These are phyloP conservation scores for Populus alba DNA, from an alignment of 345 rosid genomes.

Conservation along the genomic window DNA sequence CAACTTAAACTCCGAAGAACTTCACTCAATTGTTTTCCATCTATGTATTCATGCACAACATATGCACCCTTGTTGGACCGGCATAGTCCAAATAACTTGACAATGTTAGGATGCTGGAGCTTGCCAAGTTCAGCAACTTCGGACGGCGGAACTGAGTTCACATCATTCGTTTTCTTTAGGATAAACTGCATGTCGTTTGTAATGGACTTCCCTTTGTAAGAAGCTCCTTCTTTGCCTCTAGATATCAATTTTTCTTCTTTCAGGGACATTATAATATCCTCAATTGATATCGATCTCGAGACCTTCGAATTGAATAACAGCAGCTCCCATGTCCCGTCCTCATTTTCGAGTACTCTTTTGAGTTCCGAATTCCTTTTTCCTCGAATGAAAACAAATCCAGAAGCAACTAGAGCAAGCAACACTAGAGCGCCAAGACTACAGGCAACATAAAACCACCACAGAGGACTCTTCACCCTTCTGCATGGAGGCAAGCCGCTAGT, in stretches of 20 bases:
- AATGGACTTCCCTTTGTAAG: constrained; percentile 34
- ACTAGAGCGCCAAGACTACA: constrained; percentile 38
- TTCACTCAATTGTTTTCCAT: constrained; percentile 53
- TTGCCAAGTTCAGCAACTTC: constrained; percentile 37
- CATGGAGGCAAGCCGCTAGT: constrained; percentile 56
- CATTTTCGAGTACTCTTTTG: constrained; percentile 58
- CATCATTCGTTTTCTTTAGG: constrained; percentile 42
- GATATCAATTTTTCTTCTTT: constrained; percentile 48
- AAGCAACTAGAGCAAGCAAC: constrained; percentile 33
- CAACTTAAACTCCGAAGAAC: constrained; percentile 48
- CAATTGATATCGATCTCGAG: constrained; percentile 38
- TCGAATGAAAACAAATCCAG: constrained; percentile 30
- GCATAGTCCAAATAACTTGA: constrained; percentile 49
- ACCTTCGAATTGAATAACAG: constrained; percentile 50
- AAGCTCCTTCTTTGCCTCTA: constrained; percentile 28
- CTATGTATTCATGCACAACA: constrained; percentile 49
- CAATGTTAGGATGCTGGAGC: constrained; percentile 55
- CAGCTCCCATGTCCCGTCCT: constrained; percentile 68
- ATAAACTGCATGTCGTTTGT: constrained; percentile 35
- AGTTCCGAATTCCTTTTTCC: constrained; percentile 31
- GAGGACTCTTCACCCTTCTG: constrained; percentile 31
- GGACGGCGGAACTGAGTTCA: constrained; percentile 27
- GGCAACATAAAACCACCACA: constrained; percentile 49
- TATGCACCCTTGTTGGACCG: constrained; percentile 49
- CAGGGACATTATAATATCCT: constrained; percentile 41